Conservation (phyloP, 2,329 filamentous ascomycete species). For the Dactylellina cionopaga region DNA sequence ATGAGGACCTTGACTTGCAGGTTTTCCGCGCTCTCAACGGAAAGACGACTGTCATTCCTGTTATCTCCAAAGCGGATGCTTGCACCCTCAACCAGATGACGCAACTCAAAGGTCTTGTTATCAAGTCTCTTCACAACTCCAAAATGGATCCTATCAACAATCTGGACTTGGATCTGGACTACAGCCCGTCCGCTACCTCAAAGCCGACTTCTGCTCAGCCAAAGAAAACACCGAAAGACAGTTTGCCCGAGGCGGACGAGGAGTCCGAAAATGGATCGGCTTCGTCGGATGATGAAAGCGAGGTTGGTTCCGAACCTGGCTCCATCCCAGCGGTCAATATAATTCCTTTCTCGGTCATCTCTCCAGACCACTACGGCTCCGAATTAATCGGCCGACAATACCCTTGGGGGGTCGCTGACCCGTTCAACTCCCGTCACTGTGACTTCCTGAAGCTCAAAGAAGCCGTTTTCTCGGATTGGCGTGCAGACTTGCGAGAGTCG, state of each 20-base stretch:
- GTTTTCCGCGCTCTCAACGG: constrained; percentile 85
- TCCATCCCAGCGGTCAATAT: constrained; percentile 67
- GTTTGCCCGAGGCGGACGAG: constrained; percentile 60
- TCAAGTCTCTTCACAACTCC: constrained; percentile 84
- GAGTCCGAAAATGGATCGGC: constrained; percentile 57
- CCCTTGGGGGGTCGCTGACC: constrained; percentile 96
- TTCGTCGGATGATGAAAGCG: constrained; percentile 50
- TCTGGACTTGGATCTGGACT: constrained; percentile 81
- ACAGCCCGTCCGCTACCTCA: constrained; percentile 62
- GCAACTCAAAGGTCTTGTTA: constrained; percentile 88
- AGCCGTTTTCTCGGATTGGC: constrained; percentile 92
- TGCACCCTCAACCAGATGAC: constrained; percentile 95
- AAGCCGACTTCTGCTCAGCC: constrained; percentile 62
- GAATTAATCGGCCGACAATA: constrained; percentile 84
- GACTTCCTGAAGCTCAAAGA: constrained; percentile 93
- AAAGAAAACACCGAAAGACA: constrained; percentile 41
- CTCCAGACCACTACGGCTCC: constrained; percentile 85
- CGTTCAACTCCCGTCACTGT: constrained; percentile 89
- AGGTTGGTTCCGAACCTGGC: constrained; percentile 57
- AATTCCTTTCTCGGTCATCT: constrained; percentile 90
- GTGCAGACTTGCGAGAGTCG: constrained; percentile 85
- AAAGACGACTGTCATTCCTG: constrained; percentile 93
- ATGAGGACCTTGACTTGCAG: constrained; percentile 89
- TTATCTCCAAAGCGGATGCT: constrained; percentile 96
- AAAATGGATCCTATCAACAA: constrained; percentile 89